A percentile compares a stretch with the other conserved stretches of the same genome.
Conservation (phyloP, 345 rosid species). For the sweet orange (Citrus sinensis) region DNA sequence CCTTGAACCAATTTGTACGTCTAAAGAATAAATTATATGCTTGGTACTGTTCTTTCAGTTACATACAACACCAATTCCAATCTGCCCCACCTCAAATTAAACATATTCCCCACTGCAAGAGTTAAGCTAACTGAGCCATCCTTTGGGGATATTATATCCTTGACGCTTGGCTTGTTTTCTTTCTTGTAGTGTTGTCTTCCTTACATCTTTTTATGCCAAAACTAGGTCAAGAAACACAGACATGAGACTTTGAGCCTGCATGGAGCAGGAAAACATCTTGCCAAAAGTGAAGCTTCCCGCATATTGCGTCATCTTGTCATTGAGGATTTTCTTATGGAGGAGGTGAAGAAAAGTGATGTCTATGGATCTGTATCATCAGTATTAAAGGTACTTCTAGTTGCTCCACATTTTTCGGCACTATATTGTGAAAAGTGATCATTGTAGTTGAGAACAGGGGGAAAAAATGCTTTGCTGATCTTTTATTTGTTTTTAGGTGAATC, state of each 20-base stretch:
- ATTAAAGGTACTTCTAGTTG: slow-evolving; percentile 57
- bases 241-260: slow-evolving; percentile 78
- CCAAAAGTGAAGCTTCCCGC: slow-evolving; percentile 86
- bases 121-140: too few relatives aligned
- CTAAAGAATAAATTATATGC: not conserved
- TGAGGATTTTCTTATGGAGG: slow-evolving; percentile 80
- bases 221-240: slow-evolving; percentile 83
- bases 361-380: slow-evolving; percentile 92
- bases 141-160: not conserved
- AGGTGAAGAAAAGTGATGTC: slow-evolving; percentile 91
- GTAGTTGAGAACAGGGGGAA: not conserved
- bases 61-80: too few relatives aligned
- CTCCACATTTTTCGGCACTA: not conserved
- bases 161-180: not conserved
- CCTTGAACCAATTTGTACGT: slow-evolving; percentile 78
- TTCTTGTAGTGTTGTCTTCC: slow-evolving; percentile 9
- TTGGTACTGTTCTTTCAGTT: not conserved
- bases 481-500: slow-evolving; percentile 65
- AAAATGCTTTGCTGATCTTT: not conserved
- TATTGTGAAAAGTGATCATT: not conserved
- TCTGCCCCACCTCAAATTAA: too few relatives aligned
- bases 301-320: slow-evolving; percentile 80
- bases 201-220: slow-evolving; percentile 16
- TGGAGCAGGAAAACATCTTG: slow-evolving; percentile 87
- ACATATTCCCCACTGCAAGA: too few relatives aligned